Percentiles rank a stretch among this genome's conserved stretches.
Conservation (phyloP, 352 stramenopile genomes). For the Phytophthora boehmeriae region DNA sequence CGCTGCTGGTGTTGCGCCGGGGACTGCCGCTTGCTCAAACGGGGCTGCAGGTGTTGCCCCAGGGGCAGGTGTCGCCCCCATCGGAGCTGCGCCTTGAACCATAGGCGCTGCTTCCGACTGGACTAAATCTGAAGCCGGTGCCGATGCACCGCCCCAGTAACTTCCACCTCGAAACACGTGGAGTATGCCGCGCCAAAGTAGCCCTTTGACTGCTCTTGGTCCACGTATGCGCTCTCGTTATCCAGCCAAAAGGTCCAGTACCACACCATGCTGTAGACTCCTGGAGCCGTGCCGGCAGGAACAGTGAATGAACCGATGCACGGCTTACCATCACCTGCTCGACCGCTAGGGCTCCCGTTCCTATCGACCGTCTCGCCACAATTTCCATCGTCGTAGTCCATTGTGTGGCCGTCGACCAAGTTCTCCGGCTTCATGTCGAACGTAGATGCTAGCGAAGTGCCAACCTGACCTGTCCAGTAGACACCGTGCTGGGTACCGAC, state of each 20-base stretch:
- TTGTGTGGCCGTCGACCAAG: slow-evolving; percentile 50
- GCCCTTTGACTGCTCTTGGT: slow-evolving; percentile 51
- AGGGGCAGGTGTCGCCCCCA: slow-evolving; percentile 4
- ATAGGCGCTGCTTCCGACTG: slow-evolving; percentile 6
- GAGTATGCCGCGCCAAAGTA: slow-evolving; percentile 76
- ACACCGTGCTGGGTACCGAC: slow-evolving; percentile 61
- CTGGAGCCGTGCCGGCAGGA: slow-evolving; percentile 44
- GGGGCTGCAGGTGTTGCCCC: neutral
- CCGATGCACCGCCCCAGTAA: slow-evolving; percentile 18
- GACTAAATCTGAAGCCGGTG: neutral
- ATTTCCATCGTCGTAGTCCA: slow-evolving; percentile 65
- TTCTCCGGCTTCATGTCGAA: slow-evolving; percentile 52
- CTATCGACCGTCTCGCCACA: slow-evolving; percentile 60
- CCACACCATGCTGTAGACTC: slow-evolving; percentile 71
- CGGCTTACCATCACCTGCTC: slow-evolving; percentile 61
- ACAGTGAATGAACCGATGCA: slow-evolving; percentile 64
- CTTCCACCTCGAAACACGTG: slow-evolving; percentile 66
- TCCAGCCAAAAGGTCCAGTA: slow-evolving; percentile 77
- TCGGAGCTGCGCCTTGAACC: neutral
- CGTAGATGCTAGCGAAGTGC: slow-evolving; percentile 47
- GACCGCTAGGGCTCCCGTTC: slow-evolving; percentile 44
- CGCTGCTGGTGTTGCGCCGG: slow-evolving; percentile 2
- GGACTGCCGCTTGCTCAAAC: neutral
- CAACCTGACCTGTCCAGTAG: slow-evolving; percentile 62
- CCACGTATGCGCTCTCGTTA: slow-evolving; percentile 51